Evolutionary conservation across 1,284 basidiomycete species (phyloP), one percentile per base, ranked within the genome.

Genomic region (Heterobasidion occidentale): DNA sequence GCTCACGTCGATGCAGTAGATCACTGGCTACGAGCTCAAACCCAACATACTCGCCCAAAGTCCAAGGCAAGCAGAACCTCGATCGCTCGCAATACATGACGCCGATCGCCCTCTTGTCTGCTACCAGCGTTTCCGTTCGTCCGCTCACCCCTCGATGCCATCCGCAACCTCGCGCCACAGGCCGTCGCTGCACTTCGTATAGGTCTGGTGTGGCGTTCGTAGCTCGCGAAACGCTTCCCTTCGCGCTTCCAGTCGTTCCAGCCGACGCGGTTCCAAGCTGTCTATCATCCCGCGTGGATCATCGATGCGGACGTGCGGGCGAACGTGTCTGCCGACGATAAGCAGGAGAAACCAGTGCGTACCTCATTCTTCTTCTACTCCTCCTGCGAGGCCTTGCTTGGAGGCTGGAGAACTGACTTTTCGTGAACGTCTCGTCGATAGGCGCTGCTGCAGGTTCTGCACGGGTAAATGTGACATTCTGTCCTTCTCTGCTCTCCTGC

Each of bases 241-340:
- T 46, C 47, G 60, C 63, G 66, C 12, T 62, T 64, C 55, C 58
- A 62, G 42, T 60, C 68, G 11, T 56, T 69, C 4, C 65, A 58
- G 51, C 72, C 72, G 35, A 63, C 61, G 11, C 67, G 64, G 46
- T 60, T 72, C 27, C 66, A 70, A 54, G 75, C 83, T 8, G 67
- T 83, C 3, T 87, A 85, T 62, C 76, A 82, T 53, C 84, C 84
- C 1, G 75, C 73, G 7, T 87, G 84, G 84, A 68, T 82, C 36
- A 68, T 84, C 36, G 80, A 83, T 61, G 77, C 75, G 6, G 76
- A 81, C 63, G 62, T 83, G 14, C 69, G 75, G 57, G 75, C 67
- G 9, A 65, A 60, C 14, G 57, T 59, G 27, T 33, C n/a, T 11
- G 38, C 19, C 12, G 47, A 20, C 20, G 17, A 48, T 15, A 20